These are phyloP conservation scores for Clarireedia hainanense DNA, from an alignment of 2,329 filamentous ascomycete species.

Conservation along the genomic window DNA sequence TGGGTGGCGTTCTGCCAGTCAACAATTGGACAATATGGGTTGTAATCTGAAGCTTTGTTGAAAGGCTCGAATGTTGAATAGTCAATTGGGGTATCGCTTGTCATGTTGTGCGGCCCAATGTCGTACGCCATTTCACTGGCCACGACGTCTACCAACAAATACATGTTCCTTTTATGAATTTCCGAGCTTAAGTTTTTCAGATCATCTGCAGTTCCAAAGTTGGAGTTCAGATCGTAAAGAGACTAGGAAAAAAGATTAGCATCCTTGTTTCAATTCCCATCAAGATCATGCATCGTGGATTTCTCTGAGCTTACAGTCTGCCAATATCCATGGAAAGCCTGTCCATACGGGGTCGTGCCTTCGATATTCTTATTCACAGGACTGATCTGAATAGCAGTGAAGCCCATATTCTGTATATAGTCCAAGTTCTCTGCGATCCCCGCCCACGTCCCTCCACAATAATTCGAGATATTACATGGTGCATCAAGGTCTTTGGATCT, in stretches of 20 bases:
- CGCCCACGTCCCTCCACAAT: slow-evolving; percentile 40
- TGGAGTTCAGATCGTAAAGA: slow-evolving; percentile 43
- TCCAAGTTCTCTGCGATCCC: slow-evolving; percentile 35
- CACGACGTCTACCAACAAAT: slow-evolving; percentile 41
- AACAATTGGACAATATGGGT: slow-evolving; percentile 21
- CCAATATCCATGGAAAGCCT: slow-evolving; percentile 10
- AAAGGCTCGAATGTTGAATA: slow-evolving; percentile 16
- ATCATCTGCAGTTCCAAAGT: slow-evolving; percentile 52
- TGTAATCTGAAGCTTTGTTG: slow-evolving; percentile 11
- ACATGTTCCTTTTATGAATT: slow-evolving; percentile 47
- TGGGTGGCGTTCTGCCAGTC: slow-evolving; percentile 30
- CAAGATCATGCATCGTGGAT: not conserved
- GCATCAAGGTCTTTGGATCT: slow-evolving; percentile 30
- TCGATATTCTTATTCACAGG: slow-evolving; percentile 34
- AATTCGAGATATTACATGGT: slow-evolving; percentile 23
- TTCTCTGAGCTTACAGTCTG: slow-evolving; percentile 1
- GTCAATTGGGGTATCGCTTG: slow-evolving; percentile 10
- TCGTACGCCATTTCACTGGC: slow-evolving; percentile 37
- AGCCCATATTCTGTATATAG: slow-evolving; percentile 31
- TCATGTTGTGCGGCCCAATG: slow-evolving; percentile 7
- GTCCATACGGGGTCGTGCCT: slow-evolving; percentile 21
- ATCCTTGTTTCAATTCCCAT: slow-evolving; percentile 15
- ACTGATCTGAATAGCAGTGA: slow-evolving; percentile 34
- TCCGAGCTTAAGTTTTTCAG: slow-evolving; percentile 47
- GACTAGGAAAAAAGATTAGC: slow-evolving; percentile 33